Evolutionary conservation across 306 rosid species (phyloP), one percentile per base, ranked within the genome.

Genomic region (Oxytropis ochrocephala): DNA sequence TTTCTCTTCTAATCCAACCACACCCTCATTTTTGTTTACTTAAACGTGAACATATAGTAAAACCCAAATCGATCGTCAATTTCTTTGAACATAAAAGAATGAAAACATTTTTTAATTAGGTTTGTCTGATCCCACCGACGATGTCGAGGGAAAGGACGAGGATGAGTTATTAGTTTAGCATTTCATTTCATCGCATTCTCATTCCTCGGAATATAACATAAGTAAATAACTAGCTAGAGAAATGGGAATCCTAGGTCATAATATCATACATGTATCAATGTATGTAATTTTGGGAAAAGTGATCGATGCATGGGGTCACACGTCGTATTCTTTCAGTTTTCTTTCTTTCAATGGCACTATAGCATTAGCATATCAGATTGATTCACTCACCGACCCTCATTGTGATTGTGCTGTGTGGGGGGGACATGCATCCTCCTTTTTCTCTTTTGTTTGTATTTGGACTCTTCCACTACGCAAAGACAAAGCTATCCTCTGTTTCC

Each of bases 391-490:
- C 80, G 77, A 75, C 80, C 51, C 38, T 14, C 13, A 2, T 48
- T 56, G 39, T 60, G 49, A 1, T 21, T 2, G 2, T 41, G 35
- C 19, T 53, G 7, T 18, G 33, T 29, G 62, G 8, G 77, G 82
- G 79, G 77, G 63, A 84, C 87, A 78, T 65, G 74, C 81, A 69
- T 74, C 2, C 32, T 3, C 51, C 54, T 41, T 55, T 69, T 56
- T 2, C 60, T 51, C 78, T 70, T 84, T 85, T 63, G 66, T 68
- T 63, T 68, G 8, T 14, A 69, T 72, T 74, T 52, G 71, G 81
- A 78, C 86, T 48, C 80, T 71, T 24, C 75, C 79, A 50, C 69
- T 75, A 17, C 1, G 38, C 80, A 76, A 86, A 67, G 62, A 79
- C 83, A 36, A 46, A 67, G 12, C 18, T 74, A 49, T 74, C 81